Percentiles rank a stretch among this genome's conserved stretches.
Conservation (phyloP, 2,329 filamentous ascomycete genomes). For the Monilinia vaccinii-corymbosi region DNA sequence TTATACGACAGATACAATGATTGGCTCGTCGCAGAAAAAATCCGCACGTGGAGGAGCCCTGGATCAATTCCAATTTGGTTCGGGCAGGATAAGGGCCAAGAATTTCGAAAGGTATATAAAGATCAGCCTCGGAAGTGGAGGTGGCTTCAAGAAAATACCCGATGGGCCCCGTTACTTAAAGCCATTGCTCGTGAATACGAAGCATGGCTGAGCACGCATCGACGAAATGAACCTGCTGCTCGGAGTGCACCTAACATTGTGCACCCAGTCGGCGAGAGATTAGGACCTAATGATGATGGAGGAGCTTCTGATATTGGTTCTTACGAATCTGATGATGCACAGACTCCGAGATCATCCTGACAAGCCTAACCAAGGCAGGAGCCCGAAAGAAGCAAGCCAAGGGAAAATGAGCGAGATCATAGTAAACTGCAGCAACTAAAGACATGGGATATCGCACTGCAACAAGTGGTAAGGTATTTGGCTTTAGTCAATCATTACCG, state of each 20-base stretch:
- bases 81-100: not conserved
- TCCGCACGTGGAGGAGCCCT: not conserved
- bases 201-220: not conserved
- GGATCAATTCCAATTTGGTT: slow-evolving; percentile 4
- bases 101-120: not conserved
- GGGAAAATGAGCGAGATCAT: not conserved
- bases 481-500: too few species aligned
- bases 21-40: not conserved
- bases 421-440: too few species aligned
- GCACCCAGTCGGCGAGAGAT: not conserved
- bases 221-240: not conserved
- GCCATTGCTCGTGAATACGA: not conserved
- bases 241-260: not conserved
- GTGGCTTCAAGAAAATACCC: not conserved
- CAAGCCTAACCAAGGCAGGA: not conserved
- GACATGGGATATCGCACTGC: not conserved
- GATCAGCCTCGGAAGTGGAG: not conserved
- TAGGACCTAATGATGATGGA: not conserved
- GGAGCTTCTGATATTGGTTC: not conserved
- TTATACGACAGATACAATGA: not conserved
- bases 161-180: not conserved
- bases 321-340: not conserved
- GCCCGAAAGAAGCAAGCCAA: not conserved
- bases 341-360: not conserved
- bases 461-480: too few species aligned